Evolutionary conservation across 768 basidiomycete species (phyloP).

Genomic region (Auriscalpium microsporum): DNA sequence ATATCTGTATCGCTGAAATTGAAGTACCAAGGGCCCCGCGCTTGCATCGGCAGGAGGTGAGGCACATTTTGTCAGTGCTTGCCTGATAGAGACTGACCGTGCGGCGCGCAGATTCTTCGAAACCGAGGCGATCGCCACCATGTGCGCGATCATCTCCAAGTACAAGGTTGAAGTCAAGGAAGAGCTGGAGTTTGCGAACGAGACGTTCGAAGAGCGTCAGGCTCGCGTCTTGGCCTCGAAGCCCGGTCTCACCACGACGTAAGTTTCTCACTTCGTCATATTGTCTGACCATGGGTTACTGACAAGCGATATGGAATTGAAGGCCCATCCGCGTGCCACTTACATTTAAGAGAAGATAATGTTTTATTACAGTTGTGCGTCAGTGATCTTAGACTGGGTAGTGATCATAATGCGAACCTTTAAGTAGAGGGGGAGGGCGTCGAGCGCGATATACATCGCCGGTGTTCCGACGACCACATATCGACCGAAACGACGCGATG

Average conservation of each 20-base stretch:
- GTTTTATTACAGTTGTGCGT: too few species aligned
- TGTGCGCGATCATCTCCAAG: constrained; percentile 35
- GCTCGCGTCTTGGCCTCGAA: constrained; percentile 8
- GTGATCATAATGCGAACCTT: too few species aligned
- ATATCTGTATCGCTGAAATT: not conserved
- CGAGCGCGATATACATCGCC: too few species aligned
- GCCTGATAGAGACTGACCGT: too few species aligned
- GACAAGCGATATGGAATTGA: not conserved
- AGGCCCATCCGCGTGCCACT: not conserved
- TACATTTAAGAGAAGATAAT: not conserved
- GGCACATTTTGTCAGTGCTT: too few species aligned
- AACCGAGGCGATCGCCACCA: constrained; percentile 37
- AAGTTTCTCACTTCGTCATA: not conserved
- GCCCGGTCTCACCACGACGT: not conserved
- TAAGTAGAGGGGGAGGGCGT: too few species aligned
- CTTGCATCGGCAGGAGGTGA: constrained; percentile 16
- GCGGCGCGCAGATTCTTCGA: constrained; percentile 46
- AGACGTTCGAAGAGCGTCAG: constrained; percentile 37
- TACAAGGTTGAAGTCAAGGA: constrained; percentile 43
- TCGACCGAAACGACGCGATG: too few species aligned
- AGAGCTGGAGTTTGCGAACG: constrained; percentile 35
- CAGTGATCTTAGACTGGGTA: too few species aligned
- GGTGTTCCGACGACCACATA: too few species aligned
- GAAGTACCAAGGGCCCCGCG: constrained; percentile 7
- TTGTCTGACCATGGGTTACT: not conserved